phyloP scores from a whole-genome alignment of 1,139 yeast genomes.

The Spathaspora sp. region DNA sequence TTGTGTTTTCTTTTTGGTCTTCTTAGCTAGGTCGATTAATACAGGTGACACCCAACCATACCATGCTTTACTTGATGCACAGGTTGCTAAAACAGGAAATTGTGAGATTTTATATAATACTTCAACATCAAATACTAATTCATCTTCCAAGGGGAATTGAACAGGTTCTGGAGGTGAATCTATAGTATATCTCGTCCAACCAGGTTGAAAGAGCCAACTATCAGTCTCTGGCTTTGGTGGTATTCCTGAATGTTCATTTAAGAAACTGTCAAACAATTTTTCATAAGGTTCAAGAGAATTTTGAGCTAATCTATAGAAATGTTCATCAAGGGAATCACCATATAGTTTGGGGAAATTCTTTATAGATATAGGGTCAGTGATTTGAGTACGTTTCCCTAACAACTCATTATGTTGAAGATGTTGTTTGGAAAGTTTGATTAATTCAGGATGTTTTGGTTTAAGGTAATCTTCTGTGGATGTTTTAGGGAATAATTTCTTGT shows the following conservation, averaged over 20 bases:
- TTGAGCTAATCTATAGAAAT: constrained; percentile 72
- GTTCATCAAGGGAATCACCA: constrained; percentile 78
- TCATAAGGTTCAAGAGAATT: constrained; percentile 63
- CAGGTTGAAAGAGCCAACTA: constrained; percentile 58
- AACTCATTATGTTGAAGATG: constrained; percentile 66
- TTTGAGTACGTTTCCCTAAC: constrained; percentile 77
- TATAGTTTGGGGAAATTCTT: constrained; percentile 62
- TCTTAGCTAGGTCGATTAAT: constrained; percentile 43
- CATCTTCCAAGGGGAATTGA: constrained; percentile 62
- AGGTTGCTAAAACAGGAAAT: constrained; percentile 81
- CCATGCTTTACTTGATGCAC: constrained; percentile 81
- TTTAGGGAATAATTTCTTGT: constrained; percentile 59
- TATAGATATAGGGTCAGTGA: constrained; percentile 60
- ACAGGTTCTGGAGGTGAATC: constrained; percentile 55
- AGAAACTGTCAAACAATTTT: constrained; percentile 41
- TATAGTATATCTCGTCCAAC: constrained; percentile 77
- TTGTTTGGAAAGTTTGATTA: constrained; percentile 56
- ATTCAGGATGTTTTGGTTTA: constrained; percentile 27
- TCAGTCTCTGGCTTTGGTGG: constrained; percentile 45
- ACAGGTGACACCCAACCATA: constrained; percentile 94
- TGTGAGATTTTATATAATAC: constrained; percentile 72
- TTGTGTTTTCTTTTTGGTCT: neutral
- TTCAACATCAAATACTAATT: constrained; percentile 87
- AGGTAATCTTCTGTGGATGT: constrained; percentile 24
- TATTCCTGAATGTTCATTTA: constrained; percentile 25